These are phyloP conservation scores for Mortierella sp. DNA, from an alignment of 371 early-diverging fungal genomes.

Conservation along the genomic window DNA sequence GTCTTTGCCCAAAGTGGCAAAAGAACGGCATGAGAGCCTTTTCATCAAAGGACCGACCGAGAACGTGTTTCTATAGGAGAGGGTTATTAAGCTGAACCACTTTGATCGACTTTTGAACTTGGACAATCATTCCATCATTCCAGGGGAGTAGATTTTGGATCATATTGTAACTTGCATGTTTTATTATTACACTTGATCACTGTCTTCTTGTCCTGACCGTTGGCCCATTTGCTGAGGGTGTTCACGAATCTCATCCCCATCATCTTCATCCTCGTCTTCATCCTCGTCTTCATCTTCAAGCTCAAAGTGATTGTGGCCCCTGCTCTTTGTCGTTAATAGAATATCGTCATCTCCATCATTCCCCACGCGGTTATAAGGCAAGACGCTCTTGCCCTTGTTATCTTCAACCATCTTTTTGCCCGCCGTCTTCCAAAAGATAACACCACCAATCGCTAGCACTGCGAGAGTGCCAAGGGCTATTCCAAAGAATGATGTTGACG, in stretches of 20 bases:
- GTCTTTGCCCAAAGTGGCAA: too few species aligned
- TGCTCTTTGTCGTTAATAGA: conserved; percentile 25
- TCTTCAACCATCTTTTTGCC: conserved; percentile 32
- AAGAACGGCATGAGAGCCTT: too few species aligned
- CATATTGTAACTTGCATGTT: not conserved
- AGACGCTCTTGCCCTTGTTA: conserved; percentile 26
- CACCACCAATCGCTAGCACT: conserved; percentile 34
- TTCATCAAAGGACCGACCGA: too few species aligned
- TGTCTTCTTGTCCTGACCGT: conserved; percentile 13
- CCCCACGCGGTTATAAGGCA: conserved; percentile 31
- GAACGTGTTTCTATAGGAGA: too few species aligned
- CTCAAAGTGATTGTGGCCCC: conserved; percentile 23
- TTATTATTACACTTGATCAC: conserved; percentile 15
- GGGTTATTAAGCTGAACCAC: too few species aligned
- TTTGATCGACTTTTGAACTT: too few species aligned
- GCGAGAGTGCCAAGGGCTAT: conserved; percentile 20
- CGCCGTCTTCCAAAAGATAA: conserved; percentile 40
- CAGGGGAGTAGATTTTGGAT: too few species aligned
- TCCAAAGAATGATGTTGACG: conserved; percentile 41
- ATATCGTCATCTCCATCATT: conserved; percentile 25
- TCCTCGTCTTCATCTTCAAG: conserved; percentile 30
- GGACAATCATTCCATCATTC: too few species aligned
- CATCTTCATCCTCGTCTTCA: conserved; percentile 19
- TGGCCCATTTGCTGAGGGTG: not conserved
- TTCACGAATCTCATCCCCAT: not conserved